Conservation (phyloP, 352 stramenopile genomes). For the Globisporangium canariense region DNA sequence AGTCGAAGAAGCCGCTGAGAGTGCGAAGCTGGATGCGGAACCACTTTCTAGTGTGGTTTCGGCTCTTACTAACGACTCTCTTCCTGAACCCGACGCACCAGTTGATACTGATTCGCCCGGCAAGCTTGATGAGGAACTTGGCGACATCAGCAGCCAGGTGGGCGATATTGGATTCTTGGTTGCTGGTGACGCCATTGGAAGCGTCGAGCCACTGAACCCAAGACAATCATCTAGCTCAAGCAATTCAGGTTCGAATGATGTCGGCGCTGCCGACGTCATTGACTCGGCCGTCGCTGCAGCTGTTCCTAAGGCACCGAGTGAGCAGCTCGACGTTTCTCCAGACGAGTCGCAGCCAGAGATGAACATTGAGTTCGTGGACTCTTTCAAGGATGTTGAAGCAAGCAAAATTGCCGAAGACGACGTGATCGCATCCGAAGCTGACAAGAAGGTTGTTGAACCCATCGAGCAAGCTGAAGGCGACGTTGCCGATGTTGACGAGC, state of each 20-base stretch:
- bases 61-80: background rate
- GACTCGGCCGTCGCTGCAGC: background rate
- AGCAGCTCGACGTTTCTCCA: background rate
- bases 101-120: background rate
- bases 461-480: background rate
- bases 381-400: background rate
- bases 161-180: background rate
- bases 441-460: background rate
- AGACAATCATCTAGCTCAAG: background rate
- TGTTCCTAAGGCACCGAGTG: background rate
- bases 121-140: background rate
- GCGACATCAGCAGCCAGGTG: background rate
- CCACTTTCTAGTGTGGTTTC: background rate
- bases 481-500: background rate
- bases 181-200: slow-evolving; percentile 4
- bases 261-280: background rate
- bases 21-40: background rate
- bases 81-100: background rate
- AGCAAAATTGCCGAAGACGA: background rate
- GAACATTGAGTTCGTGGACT: background rate
- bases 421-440: background rate
- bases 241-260: background rate
- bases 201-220: slow-evolving; percentile 2
- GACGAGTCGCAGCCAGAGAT: background rate
- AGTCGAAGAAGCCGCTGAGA: background rate